Evolutionary conservation across 1,284 basidiomycete genomes (phyloP).

Genomic region (Leccinum glutinopallens): DNA sequence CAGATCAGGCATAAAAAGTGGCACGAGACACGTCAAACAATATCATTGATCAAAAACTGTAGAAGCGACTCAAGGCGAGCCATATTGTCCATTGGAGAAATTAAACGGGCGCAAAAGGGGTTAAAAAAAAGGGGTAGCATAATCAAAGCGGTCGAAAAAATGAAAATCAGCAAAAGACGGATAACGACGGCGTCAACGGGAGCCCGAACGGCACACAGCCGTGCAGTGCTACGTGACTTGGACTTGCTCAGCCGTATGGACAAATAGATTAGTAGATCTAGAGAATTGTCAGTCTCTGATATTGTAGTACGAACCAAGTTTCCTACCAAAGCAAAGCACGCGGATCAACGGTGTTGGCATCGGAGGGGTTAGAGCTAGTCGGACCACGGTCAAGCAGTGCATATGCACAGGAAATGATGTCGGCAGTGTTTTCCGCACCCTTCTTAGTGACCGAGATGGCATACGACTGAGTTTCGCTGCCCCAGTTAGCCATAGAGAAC

Average conservation of each 20-base stretch:
- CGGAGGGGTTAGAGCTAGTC: neutral
- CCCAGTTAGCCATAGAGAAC: slow-evolving; percentile 16
- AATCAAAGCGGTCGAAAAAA: no score
- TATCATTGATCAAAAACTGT: no score
- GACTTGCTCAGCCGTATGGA: slow-evolving; percentile 4
- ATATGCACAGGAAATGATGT: slow-evolving; percentile 7
- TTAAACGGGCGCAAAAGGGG: no score
- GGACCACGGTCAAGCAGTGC: neutral
- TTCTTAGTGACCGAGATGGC: slow-evolving; percentile 3
- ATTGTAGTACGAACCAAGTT: neutral
- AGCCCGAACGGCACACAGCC: no score
- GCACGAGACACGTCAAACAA: no score
- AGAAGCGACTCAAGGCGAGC: no score
- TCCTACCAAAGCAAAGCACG: slow-evolving; percentile 8
- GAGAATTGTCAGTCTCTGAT: slow-evolving; percentile 4
- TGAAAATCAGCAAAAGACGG: no score
- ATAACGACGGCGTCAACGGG: no score
- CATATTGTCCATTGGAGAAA: no score
- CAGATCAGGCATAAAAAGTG: no score
- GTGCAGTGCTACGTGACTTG: neutral
- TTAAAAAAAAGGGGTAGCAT: no score
- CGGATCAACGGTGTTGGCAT: slow-evolving; percentile 4
- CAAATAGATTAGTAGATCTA: slow-evolving; percentile 3
- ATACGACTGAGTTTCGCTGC: slow-evolving; percentile 4
- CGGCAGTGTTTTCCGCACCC: slow-evolving; percentile 1